A percentile compares a stretch with the other conserved stretches of the same genome.
Conservation (phyloP, 2,329 filamentous ascomycete species). For the Nannizziopsis barbatae region DNA sequence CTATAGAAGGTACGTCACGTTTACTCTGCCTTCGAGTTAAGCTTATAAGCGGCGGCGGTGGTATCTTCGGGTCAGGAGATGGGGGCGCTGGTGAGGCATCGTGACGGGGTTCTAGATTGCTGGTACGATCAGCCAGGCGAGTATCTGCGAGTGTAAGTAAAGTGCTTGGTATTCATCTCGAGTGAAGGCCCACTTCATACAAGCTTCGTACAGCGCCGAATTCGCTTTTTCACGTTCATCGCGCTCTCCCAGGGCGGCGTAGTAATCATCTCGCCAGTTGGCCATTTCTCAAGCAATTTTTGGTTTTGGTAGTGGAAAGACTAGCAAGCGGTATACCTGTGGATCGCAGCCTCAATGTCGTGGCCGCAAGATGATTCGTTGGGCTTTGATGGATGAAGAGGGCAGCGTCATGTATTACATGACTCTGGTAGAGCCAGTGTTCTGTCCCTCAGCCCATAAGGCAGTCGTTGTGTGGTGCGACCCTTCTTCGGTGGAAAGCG, state of each 20-base stretch:
- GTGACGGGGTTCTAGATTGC: conserved; percentile 23
- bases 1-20: not conserved
- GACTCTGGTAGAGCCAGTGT: too few relatives aligned
- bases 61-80: not conserved
- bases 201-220: conserved; percentile 63
- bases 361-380: too few relatives aligned
- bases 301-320: too few relatives aligned
- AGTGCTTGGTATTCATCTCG: not conserved
- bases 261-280: conserved; percentile 73
- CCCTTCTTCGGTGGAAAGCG: too few relatives aligned
- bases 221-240: conserved; percentile 58
- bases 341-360: too few relatives aligned
- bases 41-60: conserved; percentile 24
- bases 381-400: too few relatives aligned
- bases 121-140: conserved; percentile 55
- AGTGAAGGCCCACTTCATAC: conserved; percentile 36
- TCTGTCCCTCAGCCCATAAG: too few relatives aligned
- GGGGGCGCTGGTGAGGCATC: not conserved
- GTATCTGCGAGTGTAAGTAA: conserved; percentile 40
- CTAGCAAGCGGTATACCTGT: too few relatives aligned
- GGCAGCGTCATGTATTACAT: too few relatives aligned
- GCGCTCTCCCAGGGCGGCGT: conserved; percentile 58
- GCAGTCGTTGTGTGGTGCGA: too few relatives aligned
- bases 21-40: conserved; percentile 34
- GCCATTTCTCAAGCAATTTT: conserved; percentile 37